phyloP scores from a whole-genome alignment of 805 yeast species.

The Candida stauntonica region DNA sequence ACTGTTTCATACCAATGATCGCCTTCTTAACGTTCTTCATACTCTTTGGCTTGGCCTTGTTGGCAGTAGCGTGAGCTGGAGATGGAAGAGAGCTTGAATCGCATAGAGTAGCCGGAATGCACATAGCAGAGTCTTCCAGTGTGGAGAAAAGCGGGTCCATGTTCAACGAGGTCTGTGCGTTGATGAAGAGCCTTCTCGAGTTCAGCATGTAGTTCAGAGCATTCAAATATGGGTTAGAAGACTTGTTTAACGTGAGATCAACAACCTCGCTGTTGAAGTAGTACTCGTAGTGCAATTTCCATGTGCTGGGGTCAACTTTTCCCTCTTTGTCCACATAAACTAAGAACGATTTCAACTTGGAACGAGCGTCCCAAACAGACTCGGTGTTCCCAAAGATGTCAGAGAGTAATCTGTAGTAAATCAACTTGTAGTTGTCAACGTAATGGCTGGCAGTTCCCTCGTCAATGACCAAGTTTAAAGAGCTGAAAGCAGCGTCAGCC shows the following conservation, averaged over 20 bases:
- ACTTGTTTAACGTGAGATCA: conserved; percentile 12
- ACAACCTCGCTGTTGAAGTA: conserved; percentile 20
- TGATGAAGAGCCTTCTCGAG: conserved; percentile 28
- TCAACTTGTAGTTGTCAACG: conserved; percentile 23
- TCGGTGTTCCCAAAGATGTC: conserved; percentile 10
- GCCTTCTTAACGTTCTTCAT: conserved; percentile 23
- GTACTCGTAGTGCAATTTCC: conserved; percentile 22
- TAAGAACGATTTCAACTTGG: conserved; percentile 18
- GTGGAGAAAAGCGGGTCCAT: conserved; percentile 47
- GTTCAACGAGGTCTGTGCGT: conserved; percentile 30
- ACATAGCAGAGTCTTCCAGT: conserved; percentile 46
- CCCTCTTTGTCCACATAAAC: conserved; percentile 19
- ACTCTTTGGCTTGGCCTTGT: conserved; percentile 19
- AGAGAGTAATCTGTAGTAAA: conserved; percentile 21
- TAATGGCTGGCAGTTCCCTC: conserved; percentile 6
- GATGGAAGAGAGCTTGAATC: conserved; percentile 1
- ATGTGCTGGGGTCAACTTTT: conserved; percentile 13
- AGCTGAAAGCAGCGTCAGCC: conserved; percentile 16
- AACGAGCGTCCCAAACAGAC: conserved; percentile 5
- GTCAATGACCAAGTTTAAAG: conserved; percentile 11
- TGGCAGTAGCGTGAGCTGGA: conserved; percentile 5
- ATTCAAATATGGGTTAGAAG: conserved; percentile 20
- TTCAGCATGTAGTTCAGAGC: conserved; percentile 29
- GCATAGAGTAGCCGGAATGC: conserved; percentile 35
- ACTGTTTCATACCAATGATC: conserved; percentile 20